These are phyloP conservation scores for Leccinum subtestaceum DNA, from an alignment of 768 basidiomycete genomes.

Conservation along the genomic window DNA sequence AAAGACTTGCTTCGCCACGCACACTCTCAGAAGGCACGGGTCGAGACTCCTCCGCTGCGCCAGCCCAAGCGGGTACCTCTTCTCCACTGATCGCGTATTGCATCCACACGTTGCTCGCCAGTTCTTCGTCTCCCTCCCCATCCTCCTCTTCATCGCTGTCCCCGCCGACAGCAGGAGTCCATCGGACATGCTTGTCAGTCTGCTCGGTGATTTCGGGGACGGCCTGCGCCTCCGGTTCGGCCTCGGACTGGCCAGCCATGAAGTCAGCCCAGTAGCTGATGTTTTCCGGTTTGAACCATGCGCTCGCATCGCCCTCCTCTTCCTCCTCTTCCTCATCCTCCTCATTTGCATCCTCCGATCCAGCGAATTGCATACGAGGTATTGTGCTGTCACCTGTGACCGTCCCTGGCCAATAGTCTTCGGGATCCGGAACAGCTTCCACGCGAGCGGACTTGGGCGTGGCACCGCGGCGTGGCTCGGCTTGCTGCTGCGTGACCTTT, in stretches of 20 bases:
- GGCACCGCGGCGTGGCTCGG: conserved; percentile 5
- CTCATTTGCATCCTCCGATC: conserved; percentile 10
- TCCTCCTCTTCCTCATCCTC: conserved; percentile 23
- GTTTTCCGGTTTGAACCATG: conserved; percentile 26
- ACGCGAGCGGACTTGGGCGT: conserved; percentile 13
- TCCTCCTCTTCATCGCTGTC: conserved; percentile 29
- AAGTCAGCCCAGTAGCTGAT: conserved; percentile 31
- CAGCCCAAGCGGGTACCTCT: conserved; percentile 15
- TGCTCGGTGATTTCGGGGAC: conserved; percentile 6
- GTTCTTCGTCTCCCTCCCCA: conserved; percentile 13
- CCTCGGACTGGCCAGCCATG: conserved; percentile 17
- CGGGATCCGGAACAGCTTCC: conserved; percentile 15
- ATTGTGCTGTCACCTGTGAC: neutral
- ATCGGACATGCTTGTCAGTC: conserved; percentile 21
- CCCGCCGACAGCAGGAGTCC: conserved; percentile 21
- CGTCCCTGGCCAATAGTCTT: conserved; percentile 6
- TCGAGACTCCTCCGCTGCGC: conserved; percentile 3
- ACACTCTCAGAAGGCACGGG: conserved; percentile 1
- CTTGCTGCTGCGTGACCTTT: conserved; percentile 14
- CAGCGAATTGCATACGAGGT: conserved; percentile 7
- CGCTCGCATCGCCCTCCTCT: conserved; percentile 20
- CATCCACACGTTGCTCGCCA: conserved; percentile 29
- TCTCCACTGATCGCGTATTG: conserved; percentile 30
- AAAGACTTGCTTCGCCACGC: conserved; percentile 10
- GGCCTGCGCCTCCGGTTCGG: conserved; percentile 6